phyloP scores from a whole-genome alignment of 2,329 filamentous ascomycete species.

The Pseudopyrenochaeta lycopersici region DNA sequence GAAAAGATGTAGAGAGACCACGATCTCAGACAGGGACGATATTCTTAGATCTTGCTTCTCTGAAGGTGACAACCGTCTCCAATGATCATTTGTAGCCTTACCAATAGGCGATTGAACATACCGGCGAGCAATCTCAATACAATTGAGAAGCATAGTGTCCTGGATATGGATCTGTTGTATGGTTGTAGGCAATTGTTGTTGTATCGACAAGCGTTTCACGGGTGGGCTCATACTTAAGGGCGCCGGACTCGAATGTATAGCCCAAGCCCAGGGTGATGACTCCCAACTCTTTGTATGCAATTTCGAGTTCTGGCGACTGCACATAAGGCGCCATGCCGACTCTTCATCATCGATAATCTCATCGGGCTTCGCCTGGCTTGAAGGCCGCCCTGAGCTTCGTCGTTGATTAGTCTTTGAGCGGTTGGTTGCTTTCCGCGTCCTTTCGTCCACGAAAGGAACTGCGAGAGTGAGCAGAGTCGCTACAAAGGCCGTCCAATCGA shows the following conservation, averaged over 20 bases:
- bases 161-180: slow-evolving; percentile 40
- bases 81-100: slow-evolving; percentile 56
- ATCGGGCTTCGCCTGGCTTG: slow-evolving; percentile 33
- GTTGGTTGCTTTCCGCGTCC: slow-evolving; percentile 27
- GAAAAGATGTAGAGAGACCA: slow-evolving; percentile 83
- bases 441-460: slow-evolving; percentile 46
- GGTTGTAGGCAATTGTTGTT: slow-evolving; percentile 22
- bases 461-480: slow-evolving; percentile 52
- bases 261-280: slow-evolving; percentile 46
- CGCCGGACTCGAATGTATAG: slow-evolving; percentile 35
- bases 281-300: slow-evolving; percentile 42
- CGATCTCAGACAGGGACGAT: slow-evolving; percentile 71
- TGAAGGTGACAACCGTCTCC: slow-evolving; percentile 62
- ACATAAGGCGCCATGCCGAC: slow-evolving; percentile 47
- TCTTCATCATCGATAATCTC: slow-evolving; percentile 32
- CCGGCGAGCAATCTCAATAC: slow-evolving; percentile 45
- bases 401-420: slow-evolving; percentile 30
- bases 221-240: slow-evolving; percentile 33
- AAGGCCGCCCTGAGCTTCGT: slow-evolving; percentile 32
- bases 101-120: slow-evolving; percentile 47
- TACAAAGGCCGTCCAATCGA: slow-evolving; percentile 52
- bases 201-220: slow-evolving; percentile 25
- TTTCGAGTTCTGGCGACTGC: slow-evolving; percentile 34
- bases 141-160: slow-evolving; percentile 33
- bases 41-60: slow-evolving; percentile 49